Base-by-base conservation (phyloP, 345 rosid genomes). In the Adansonia digitata region DNA sequence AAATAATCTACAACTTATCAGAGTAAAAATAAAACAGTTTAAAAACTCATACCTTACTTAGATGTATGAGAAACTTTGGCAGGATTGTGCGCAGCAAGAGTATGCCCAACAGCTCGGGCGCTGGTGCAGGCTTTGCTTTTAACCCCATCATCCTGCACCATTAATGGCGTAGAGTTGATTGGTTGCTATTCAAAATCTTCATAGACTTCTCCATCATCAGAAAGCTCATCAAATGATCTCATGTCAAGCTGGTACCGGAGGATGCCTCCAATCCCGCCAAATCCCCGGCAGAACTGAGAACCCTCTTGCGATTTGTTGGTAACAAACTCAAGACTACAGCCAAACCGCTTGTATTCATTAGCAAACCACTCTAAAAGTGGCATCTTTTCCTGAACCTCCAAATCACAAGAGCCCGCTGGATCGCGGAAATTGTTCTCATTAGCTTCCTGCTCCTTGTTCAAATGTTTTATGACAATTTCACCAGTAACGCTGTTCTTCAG, bases 181-280 rank as follows among this genome's bases (percentile, higher is more conserved):
- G 89, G 82, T 88, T 83, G 94, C 87, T 86, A 89, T 87, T 89
- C 91, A 84, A 85, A 86, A 62, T 89, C 93, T 64, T 82, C 88
- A 27, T 81, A 79, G 52, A 74, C 56, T 60, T 81, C 84, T 22
- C 60, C 69, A 74, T 79, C 82, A 63, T 87, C 93, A 48, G 91
- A 86, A 55, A 71, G 39, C 5, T 86, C 93, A 77, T 89, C 90
- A 56, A 87, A 87, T 0, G 83, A 43, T 22, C 88, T 81, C 83
- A 89, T 74, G 74, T 89, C 91, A 4, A 89, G 77, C 79, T 86
- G 90, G 81, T 89, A 84, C 8, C 93, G 87, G 27, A 89, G 91
- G 49, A 89, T 84, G 26, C 93, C 93, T 15, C 93, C 93, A 68
- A 87, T 86, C 35, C 93, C 93, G 5, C 93, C 93, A 81, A 87